Conservation (phyloP, 805 yeast species). For the Wickerhamomyces ciferrii region DNA sequence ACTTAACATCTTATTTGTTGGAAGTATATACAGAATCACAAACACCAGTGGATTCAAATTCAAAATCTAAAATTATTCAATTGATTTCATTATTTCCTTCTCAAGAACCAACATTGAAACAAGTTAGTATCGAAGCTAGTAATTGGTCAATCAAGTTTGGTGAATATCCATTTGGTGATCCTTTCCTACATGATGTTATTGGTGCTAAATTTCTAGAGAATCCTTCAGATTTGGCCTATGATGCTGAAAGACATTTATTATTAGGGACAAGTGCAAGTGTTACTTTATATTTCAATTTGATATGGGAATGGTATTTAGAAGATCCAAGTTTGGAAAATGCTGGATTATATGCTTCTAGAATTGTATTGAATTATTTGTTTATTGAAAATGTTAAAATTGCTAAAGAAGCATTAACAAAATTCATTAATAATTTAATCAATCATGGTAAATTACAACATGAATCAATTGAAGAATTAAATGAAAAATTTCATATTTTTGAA, state of each 20-base stretch:
- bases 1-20: slow-evolving; percentile 65
- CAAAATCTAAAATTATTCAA: slow-evolving; percentile 43
- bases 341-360: slow-evolving; percentile 40
- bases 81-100: slow-evolving; percentile 38
- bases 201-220: slow-evolving; percentile 57
- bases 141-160: slow-evolving; percentile 58
- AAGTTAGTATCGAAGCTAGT: slow-evolving; percentile 58
- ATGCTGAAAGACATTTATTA: slow-evolving; percentile 70
- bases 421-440: slow-evolving; percentile 29
- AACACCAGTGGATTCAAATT: slow-evolving; percentile 33
- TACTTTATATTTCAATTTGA: slow-evolving; percentile 38
- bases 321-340: slow-evolving; percentile 23
- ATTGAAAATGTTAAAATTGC: slow-evolving; percentile 64
- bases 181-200: slow-evolving; percentile 65
- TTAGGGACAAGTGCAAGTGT: slow-evolving; percentile 49
- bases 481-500: slow-evolving; percentile 32
- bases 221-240: slow-evolving; percentile 44
- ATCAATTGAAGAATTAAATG: slow-evolving; percentile 24
- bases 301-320: slow-evolving; percentile 40
- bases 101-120: slow-evolving; percentile 56
- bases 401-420: slow-evolving; percentile 27
- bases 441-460: slow-evolving; percentile 15
- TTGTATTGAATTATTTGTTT: slow-evolving; percentile 70
- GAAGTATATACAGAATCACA: slow-evolving; percentile 57
- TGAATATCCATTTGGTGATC: slow-evolving; percentile 61